Conservation (phyloP, 257 asterid genomes). For the Ehretia macrophylla region DNA sequence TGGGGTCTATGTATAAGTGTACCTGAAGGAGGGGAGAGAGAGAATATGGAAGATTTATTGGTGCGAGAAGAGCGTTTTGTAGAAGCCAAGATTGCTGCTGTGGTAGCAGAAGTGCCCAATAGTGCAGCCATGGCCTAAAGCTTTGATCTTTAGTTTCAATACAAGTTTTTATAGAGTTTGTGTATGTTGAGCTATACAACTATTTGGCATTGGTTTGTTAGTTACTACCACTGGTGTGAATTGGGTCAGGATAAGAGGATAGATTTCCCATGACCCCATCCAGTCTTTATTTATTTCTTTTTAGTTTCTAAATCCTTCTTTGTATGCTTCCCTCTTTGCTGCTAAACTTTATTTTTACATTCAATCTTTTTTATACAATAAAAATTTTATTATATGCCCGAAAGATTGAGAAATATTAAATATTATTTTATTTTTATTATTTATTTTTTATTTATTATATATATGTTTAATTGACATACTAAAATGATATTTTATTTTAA, state of each 20-base stretch:
- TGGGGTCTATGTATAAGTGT: neutral
- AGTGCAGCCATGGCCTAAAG: slow-evolving; percentile 41
- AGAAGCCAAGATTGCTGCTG: slow-evolving; percentile 38
- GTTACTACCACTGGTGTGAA: slow-evolving; percentile 18
- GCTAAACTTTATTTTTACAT: too few species aligned
- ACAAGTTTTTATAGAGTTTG: neutral
- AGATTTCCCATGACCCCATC: slow-evolving; percentile 30
- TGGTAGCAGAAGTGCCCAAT: slow-evolving; percentile 41
- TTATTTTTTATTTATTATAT: too few species aligned
- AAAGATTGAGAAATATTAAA: too few species aligned
- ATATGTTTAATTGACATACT: too few species aligned
- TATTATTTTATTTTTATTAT: too few species aligned
- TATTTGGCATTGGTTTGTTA: slow-evolving; percentile 10
- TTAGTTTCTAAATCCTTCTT: neutral
- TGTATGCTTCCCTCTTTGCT: too few species aligned
- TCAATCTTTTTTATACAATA: too few species aligned
- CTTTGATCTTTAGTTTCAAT: neutral
- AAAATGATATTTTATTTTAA: too few species aligned
- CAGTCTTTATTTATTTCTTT: neutral
- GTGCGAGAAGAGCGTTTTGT: slow-evolving; percentile 35
- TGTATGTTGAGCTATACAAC: neutral
- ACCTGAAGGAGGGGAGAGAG: slow-evolving; percentile 40
- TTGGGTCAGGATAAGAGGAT: slow-evolving; percentile 61
- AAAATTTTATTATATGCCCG: too few species aligned
- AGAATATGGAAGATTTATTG: slow-evolving; percentile 27